Evolutionary conservation across 2,329 filamentous ascomycete genomes (phyloP), one percentile per base, ranked within the genome.

Genomic region (Stagonosporopsis chrysanthemi): DNA sequence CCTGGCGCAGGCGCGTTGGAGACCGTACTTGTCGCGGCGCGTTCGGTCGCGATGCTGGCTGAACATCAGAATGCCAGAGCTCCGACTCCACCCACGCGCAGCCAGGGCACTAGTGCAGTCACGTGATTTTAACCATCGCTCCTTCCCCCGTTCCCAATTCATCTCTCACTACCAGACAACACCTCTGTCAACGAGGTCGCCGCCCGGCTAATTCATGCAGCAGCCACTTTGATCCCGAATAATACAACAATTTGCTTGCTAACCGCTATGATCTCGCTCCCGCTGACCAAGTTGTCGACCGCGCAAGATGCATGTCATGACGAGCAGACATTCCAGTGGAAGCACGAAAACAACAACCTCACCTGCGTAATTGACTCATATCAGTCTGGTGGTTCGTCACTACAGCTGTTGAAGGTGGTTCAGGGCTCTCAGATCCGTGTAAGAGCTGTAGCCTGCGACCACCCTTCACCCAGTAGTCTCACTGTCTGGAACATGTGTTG

Each of bases 371-470:
- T 76, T 29, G 75, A 77, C 51, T 69, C 64, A 22, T 73, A 72
- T 45, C 63, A 69, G 24, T 64, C 64, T 24, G 64, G 52, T 26
- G 62, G 60, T 31, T 59, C 56, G 17, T 58, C 65, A 39, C 55
- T 73, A 33, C 68, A 73, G 58, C 58, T 76, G 12, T 65, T 80
- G 65, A 76, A 75, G 65, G 65, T 83, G 26, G 62, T 75, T 14
- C 76, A 78, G 55, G 78, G 77, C 19, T 74, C 70, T 14, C 73
- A 78, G 48, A 64, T 78, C 51, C 65, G 81, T 70, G 81, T 82
- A 79, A 65, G 70, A 65, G 52, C 47, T 41, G 35, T 41, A 24
- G 9, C 31, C 47, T 41, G 29, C 41, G 22, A 15, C 24, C 29
- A 33, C 36, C 31, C 51, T 24, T 56, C 29, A 41, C 42, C 45